Evolutionary conservation across 2,329 filamentous ascomycete genomes (phyloP).

Genomic region (Fusarium brachygibbosum): DNA sequence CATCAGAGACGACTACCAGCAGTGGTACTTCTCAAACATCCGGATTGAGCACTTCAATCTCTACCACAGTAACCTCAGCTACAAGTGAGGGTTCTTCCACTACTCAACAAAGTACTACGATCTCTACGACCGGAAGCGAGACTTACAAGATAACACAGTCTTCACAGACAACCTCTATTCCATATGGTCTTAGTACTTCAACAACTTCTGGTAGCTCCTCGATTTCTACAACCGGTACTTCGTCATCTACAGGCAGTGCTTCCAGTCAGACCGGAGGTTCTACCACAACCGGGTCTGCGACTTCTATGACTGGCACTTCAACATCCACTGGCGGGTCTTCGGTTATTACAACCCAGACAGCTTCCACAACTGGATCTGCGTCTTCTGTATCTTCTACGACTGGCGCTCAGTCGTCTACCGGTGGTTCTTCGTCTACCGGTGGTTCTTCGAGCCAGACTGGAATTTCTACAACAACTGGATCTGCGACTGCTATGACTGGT

Average conservation of each 20-base stretch:
- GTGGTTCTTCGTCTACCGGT: neutral
- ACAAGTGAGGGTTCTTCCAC: slow-evolving; percentile 17
- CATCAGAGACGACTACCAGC: neutral
- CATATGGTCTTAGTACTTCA: neutral
- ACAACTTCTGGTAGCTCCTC: neutral
- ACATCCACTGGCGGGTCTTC: neutral
- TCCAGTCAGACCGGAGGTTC: neutral
- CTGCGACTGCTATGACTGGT: neutral
- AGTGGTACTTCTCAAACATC: neutral
- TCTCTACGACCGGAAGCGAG: neutral
- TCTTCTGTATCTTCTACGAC: neutral
- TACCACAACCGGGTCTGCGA: neutral
- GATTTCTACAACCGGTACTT: neutral
- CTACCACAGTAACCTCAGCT: slow-evolving; percentile 6
- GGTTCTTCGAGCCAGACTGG: neutral
- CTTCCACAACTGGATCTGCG: neutral
- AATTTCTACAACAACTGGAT: neutral
- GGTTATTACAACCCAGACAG: neutral
- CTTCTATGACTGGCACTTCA: neutral
- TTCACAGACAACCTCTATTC: slow-evolving; percentile 1
- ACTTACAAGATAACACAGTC: slow-evolving; percentile 2
- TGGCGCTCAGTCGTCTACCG: neutral
- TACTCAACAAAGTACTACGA: neutral
- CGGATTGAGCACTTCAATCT: neutral
- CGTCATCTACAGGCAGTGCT: neutral